phyloP scores from a whole-genome alignment of 2,329 filamentous ascomycete genomes.

The Stagonosporopsis tanaceti region DNA sequence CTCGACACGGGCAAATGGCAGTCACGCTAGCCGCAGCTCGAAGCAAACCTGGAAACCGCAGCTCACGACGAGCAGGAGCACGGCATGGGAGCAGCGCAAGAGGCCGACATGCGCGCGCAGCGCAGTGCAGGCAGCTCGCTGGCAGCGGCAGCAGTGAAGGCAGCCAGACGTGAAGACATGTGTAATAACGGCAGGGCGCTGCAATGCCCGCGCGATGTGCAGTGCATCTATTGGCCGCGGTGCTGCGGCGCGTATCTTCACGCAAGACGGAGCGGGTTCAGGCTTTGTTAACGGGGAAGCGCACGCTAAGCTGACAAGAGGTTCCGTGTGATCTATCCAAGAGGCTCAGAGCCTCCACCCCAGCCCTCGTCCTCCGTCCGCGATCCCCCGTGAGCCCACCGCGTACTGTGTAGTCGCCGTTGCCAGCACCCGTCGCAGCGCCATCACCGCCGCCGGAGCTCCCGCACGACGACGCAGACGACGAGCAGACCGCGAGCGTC shows the following conservation, averaged over 20 bases:
- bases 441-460: slow-evolving; percentile 24
- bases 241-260: slow-evolving; percentile 21
- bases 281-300: slow-evolving; percentile 24
- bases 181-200: slow-evolving; percentile 13
- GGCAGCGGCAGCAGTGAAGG: background rate
- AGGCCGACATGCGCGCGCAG: background rate
- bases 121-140: background rate
- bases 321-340: slow-evolving; percentile 28
- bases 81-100: background rate
- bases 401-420: slow-evolving; percentile 19
- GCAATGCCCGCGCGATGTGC: slow-evolving; percentile 8
- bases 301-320: slow-evolving; percentile 20
- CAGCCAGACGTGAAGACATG: background rate
- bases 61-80: background rate
- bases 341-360: slow-evolving; percentile 19
- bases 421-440: slow-evolving; percentile 15
- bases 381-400: slow-evolving; percentile 18
- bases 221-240: slow-evolving; percentile 22
- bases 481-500: slow-evolving; percentile 7
- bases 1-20: background rate
- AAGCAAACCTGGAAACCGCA: slow-evolving; percentile 1
- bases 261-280: slow-evolving; percentile 25
- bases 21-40: slow-evolving; percentile 7
- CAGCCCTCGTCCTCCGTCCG: slow-evolving; percentile 16
- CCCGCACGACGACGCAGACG: slow-evolving; percentile 18